These are phyloP conservation scores for Stromatinia cepivora DNA, from an alignment of 2,329 filamentous ascomycete species.

Conservation along the genomic window DNA sequence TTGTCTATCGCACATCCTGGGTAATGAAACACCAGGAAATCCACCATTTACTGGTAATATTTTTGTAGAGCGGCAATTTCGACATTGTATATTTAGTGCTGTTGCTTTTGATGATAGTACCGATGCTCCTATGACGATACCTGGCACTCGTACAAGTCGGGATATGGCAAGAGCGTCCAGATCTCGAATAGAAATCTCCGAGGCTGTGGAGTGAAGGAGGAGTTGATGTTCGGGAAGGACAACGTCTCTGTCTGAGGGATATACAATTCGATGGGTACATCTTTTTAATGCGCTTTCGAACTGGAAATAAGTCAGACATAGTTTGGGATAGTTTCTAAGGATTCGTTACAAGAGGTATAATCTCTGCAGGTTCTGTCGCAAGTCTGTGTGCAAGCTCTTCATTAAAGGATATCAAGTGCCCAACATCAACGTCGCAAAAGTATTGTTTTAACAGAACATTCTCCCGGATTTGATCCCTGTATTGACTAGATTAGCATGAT, in stretches of 20 bases:
- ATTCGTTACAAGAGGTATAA: slow-evolving; percentile 79
- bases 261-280: slow-evolving; percentile 92
- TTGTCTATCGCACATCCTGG: slow-evolving; percentile 70
- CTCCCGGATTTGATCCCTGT: slow-evolving; percentile 88
- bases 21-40: slow-evolving; percentile 83
- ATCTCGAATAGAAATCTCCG: slow-evolving; percentile 89
- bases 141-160: slow-evolving; percentile 91
- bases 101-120: slow-evolving; percentile 97
- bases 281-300: slow-evolving; percentile 88
- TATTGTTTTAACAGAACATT: slow-evolving; percentile 94
- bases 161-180: slow-evolving; percentile 91
- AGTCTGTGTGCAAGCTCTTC: slow-evolving; percentile 91
- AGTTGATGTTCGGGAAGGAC: slow-evolving; percentile 88
- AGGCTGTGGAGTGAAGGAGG: slow-evolving; percentile 87
- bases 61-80: slow-evolving; percentile 75
- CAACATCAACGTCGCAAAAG: slow-evolving; percentile 94
- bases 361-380: slow-evolving; percentile 84
- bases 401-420: slow-evolving; percentile 92
- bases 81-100: slow-evolving; percentile 80
- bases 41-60: slow-evolving; percentile 75
- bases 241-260: slow-evolving; percentile 66
- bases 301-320: slow-evolving; percentile 49
- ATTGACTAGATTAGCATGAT: slow-evolving; percentile 38
- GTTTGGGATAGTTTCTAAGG: too few relatives aligned
- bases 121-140: slow-evolving; percentile 95